Base-by-base conservation (phyloP, 495 filamentous ascomycete species). In the Penicillium canariense region DNA sequence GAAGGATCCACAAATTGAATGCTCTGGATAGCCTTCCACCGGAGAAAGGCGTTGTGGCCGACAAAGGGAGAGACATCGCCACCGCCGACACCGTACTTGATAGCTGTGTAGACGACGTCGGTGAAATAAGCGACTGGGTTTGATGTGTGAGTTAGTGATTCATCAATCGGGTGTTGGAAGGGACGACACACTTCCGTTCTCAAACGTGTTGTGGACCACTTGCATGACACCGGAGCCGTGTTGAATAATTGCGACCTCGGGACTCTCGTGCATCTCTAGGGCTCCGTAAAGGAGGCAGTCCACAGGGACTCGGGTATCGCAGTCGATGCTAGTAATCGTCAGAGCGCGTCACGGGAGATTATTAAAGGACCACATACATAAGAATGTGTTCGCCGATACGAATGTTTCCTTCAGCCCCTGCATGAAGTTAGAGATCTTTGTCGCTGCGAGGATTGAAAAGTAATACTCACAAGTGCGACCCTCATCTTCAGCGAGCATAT, bases 331-430 rank as follows among this genome's bases (percentile, higher is more conserved):
- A 38, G 15, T 40, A 45, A 52, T 53, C 15, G 69, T 46, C 28
- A 47, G 28, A 22, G 5, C 10, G 11, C 11, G 15, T 32, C 4
- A 25, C 12, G 40, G 30, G 7, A 17, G 9, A 22, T 34, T 14
- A 8, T 22, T 17, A 2, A 5, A 85, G 88, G 69, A 89, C 86
- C 60, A 91, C 79, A 44, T 42, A 51, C 48, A 82, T 59, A 27
- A 91, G 74, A 56, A 91, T 90, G 67, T 89, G 87, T 66, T 91
- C 87, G 52, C 88, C 87, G 50, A 91, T 72, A 50, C 87, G 86
- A 54, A 89, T 84, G 69, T 90, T 89, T 48, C 87, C 87, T 67
- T 87, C 87, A 38, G 88, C 87, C 86, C 87, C 89, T 48, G 86
- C 83, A 36, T 84, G 75, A 38, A 83, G 84, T 56, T 23, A 51